Evolutionary conservation across 805 yeast species (phyloP).

Genomic region (Lipomyces mesembrius): DNA sequence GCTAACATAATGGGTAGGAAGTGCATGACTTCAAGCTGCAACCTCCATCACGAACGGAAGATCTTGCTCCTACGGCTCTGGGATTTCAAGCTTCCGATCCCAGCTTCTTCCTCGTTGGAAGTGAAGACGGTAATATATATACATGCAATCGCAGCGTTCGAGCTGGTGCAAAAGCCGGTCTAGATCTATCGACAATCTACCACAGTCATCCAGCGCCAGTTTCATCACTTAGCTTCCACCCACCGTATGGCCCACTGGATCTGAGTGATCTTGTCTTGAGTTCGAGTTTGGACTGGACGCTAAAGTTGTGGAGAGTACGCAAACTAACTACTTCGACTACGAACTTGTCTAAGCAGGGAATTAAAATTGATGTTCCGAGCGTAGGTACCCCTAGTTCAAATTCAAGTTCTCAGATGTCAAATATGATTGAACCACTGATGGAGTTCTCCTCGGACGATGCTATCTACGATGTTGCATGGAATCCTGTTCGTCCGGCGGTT

Average conservation of each 20-base stretch:
- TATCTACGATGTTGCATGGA: conserved; percentile 49
- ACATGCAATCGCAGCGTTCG: conserved; percentile 44
- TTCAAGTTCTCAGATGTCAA: not conserved
- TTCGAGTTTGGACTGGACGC: conserved; percentile 48
- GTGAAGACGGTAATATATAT: conserved; percentile 48
- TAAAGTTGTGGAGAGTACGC: conserved; percentile 45
- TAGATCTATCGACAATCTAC: conserved; percentile 40
- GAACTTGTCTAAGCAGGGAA: not conserved
- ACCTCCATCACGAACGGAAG: conserved; percentile 38
- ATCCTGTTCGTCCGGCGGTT: conserved; percentile 44
- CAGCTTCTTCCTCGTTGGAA: conserved; percentile 46
- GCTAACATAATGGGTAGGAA: conserved; percentile 36
- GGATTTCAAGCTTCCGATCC: conserved; percentile 42
- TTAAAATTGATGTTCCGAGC: not conserved
- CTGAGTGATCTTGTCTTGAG: conserved; percentile 42
- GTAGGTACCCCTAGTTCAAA: not conserved
- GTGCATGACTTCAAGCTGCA: conserved; percentile 41
- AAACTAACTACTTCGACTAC: conserved; percentile 16
- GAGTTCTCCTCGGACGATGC: conserved; percentile 42
- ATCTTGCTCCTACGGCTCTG: conserved; percentile 44
- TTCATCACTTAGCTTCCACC: conserved; percentile 43
- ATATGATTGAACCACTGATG: conserved; percentile 37
- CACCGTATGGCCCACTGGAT: conserved; percentile 39
- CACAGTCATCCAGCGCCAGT: conserved; percentile 48
- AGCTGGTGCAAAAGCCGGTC: conserved; percentile 44